phyloP scores from a whole-genome alignment of 768 basidiomycete genomes.

The Tulasnella sp. region DNA sequence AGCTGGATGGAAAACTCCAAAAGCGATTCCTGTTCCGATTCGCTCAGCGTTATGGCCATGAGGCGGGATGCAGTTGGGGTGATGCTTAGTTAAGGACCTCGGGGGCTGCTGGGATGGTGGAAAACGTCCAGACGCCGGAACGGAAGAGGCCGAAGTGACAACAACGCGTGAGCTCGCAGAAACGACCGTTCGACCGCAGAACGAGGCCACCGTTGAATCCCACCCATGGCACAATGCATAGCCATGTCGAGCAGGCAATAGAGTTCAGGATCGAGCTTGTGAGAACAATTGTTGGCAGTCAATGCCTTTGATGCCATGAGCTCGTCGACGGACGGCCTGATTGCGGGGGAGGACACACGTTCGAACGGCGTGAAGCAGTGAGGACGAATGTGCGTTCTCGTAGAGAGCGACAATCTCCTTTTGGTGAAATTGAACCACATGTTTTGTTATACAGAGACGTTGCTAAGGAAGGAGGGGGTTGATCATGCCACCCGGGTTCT shows the following conservation, averaged over 20 bases:
- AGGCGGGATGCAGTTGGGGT: not conserved
- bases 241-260: not conserved
- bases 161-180: not conserved
- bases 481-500: not conserved
- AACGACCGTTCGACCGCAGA: not conserved
- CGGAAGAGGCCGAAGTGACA: conserved; percentile 11
- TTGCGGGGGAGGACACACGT: conserved; percentile 7
- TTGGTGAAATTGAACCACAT: conserved; percentile 2
- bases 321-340: not conserved
- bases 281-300: not conserved
- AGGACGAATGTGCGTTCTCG: conserved; percentile 4
- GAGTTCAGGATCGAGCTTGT: conserved; percentile 4
- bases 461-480: not conserved
- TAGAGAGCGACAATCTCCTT: not conserved
- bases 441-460: not conserved
- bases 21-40: conserved; percentile 54
- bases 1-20: conserved; percentile 67
- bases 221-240: not conserved
- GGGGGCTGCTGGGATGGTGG: not conserved
- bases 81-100: not conserved
- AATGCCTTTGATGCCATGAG: not conserved
- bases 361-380: conserved; percentile 9
- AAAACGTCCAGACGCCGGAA: not conserved
- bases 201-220: not conserved
- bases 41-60: conserved; percentile 35